phyloP scores from a whole-genome alignment of 169 alveolate genomes.

The Condylostoma magnum region DNA sequence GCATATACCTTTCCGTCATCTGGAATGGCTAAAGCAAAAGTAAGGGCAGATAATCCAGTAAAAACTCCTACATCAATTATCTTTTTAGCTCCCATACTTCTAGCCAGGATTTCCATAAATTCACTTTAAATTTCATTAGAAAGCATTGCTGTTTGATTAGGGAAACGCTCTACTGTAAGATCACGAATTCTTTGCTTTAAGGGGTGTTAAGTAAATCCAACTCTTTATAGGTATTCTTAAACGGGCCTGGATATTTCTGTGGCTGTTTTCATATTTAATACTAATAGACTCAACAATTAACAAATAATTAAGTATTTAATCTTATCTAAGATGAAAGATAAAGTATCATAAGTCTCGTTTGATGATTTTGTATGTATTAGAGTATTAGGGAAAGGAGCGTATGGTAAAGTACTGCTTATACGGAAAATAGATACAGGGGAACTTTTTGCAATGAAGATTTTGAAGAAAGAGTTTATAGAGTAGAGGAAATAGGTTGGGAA shows the following conservation, averaged over 20 bases:
- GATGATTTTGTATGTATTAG: slow-evolving; percentile 61
- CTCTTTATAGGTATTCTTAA: too few relatives aligned
- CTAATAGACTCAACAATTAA: too few relatives aligned
- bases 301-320: too few relatives aligned
- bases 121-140: slow-evolving; percentile 39
- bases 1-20: slow-evolving; percentile 47
- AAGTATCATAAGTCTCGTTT: too few relatives aligned
- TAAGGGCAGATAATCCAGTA: slow-evolving; percentile 57
- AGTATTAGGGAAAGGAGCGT: slow-evolving; percentile 78
- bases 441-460: slow-evolving; percentile 49
- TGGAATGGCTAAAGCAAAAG: slow-evolving; percentile 46
- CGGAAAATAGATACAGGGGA: slow-evolving; percentile 69
- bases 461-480: slow-evolving; percentile 27
- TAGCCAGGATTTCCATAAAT: slow-evolving; percentile 34
- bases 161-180: slow-evolving; percentile 24
- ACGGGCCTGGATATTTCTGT: too few relatives aligned
- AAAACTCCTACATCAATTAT: slow-evolving; percentile 59
- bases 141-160: slow-evolving; percentile 29
- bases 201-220: too few relatives aligned
- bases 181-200: too few relatives aligned
- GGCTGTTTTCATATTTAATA: too few relatives aligned
- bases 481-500: slow-evolving; percentile 35
- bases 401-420: slow-evolving; percentile 83
- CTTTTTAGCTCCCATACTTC: slow-evolving; percentile 34
- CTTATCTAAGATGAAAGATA: too few relatives aligned